Conservation (phyloP, 768 basidiomycete genomes). For the Boletales sp. region DNA sequence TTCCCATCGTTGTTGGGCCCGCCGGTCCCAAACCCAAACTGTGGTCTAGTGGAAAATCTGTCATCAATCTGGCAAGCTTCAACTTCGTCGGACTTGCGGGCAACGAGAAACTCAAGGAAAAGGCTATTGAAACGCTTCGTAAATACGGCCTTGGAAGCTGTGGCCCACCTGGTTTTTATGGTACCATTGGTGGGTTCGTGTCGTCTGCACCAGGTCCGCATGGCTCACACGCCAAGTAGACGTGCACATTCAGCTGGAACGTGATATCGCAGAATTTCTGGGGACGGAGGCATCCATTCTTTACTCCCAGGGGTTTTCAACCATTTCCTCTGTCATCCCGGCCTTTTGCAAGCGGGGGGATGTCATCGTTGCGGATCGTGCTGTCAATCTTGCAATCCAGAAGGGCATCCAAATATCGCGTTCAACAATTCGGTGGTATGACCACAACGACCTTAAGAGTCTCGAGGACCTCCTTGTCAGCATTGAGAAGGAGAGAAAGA, state of each 20-base stretch:
- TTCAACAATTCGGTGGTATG: slow-evolving; percentile 90
- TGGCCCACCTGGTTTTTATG: slow-evolving; percentile 96
- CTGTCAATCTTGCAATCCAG: slow-evolving; percentile 93
- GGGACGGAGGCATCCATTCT: slow-evolving; percentile 87
- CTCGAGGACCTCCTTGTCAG: slow-evolving; percentile 83
- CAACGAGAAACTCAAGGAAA: slow-evolving; percentile 83
- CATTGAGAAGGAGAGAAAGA: slow-evolving; percentile 86
- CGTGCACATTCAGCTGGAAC: slow-evolving; percentile 87
- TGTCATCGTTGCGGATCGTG: slow-evolving; percentile 96
- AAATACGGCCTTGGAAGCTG: slow-evolving; percentile 94
- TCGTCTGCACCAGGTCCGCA: not conserved
- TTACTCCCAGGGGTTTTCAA: slow-evolving; percentile 92
- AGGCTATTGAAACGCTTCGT: slow-evolving; percentile 76
- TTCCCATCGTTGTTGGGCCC: slow-evolving; percentile 77
- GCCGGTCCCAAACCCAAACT: slow-evolving; percentile 84
- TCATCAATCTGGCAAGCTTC: slow-evolving; percentile 81
- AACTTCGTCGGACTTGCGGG: slow-evolving; percentile 91
- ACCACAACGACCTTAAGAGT: slow-evolving; percentile 91
- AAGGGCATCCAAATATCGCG: slow-evolving; percentile 94
- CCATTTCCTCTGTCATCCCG: slow-evolving; percentile 90
- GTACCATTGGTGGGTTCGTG: slow-evolving; percentile 73
- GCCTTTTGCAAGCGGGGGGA: slow-evolving; percentile 98
- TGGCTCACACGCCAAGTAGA: slow-evolving; percentile 45
- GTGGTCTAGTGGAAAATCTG: slow-evolving; percentile 64
- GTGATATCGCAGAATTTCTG: slow-evolving; percentile 86